Base-by-base conservation (phyloP, 2,329 filamentous ascomycete species). In the Nothophoma quercina region DNA sequence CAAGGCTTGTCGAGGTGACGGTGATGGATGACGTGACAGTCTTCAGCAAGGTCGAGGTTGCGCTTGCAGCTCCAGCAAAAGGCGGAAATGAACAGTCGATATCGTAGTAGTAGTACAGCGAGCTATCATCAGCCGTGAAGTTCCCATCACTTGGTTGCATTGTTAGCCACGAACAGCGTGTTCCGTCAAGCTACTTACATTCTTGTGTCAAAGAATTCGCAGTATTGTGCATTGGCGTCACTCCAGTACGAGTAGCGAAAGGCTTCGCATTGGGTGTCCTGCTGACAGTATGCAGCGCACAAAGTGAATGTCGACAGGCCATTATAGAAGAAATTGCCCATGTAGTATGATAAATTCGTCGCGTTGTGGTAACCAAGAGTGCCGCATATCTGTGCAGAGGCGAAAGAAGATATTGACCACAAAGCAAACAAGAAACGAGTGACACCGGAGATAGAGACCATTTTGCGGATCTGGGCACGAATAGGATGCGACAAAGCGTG, bases 241-340 rank as follows among this genome's bases (percentile, higher is more conserved):
- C 28, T 12, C 30, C 34, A 63, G 26, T 59, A 62, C 12, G 53
- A 61, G 26, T 67, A 64, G 4, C 62, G 58, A 34, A 67, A 67
- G 12, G 39, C 49, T 21, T 53, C 43, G 28, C 63, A 68, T 10
- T 28, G 47, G 21, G 38, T 23, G 23, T 62, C 56, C 18, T 55
- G 55, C 36, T 60, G 59, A 41, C 62, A 67, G 21, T 55, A 67
- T 15, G 55, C 48, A 4, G 57, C 62, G 35, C 63, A 68, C 5
- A 68, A 41, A 2, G 50, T 48, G 21, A 65, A 64, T 2, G 49
- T 55, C 4, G 58, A 40, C 7, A 52, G 55, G 3, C 60, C 58
- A 22, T 55, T 59, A 51, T 58, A 67, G 39, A 65, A 64, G 52
- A 65, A 65, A 21, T 66, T 65, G 5, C 60, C 59, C 62, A 66